Conservation (phyloP, 345 rosid genomes). For the Citrus cavaleriei region DNA sequence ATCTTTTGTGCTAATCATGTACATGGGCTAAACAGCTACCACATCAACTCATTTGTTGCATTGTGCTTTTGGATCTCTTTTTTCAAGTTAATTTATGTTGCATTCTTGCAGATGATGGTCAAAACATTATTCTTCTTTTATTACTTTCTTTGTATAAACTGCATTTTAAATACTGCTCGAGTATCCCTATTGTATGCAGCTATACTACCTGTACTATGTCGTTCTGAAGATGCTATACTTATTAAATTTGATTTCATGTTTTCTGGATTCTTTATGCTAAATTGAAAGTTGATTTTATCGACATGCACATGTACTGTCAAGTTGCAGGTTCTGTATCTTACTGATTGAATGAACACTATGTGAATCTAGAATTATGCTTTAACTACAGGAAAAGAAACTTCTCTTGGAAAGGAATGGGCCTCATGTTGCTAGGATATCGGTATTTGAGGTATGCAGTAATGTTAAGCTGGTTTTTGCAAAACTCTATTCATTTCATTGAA, state of each 20-base stretch:
- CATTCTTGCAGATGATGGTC: background rate
- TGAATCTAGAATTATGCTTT: background rate
- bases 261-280: background rate
- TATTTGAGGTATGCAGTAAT: conserved; percentile 60
- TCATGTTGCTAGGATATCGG: conserved; percentile 74
- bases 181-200: background rate
- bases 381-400: conserved; percentile 81
- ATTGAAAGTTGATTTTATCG: background rate
- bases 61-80: background rate
- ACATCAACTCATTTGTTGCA: background rate
- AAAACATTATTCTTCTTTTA: background rate
- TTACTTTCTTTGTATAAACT: background rate
- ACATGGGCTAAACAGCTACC: background rate
- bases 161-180: background rate
- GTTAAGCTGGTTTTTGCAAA: background rate
- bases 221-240: background rate
- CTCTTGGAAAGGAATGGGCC: conserved; percentile 84
- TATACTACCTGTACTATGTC: background rate
- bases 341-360: conserved; percentile 3
- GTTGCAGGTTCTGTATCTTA: background rate
- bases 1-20: background rate
- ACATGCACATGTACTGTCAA: background rate
- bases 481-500: background rate
- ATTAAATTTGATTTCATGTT: background rate
- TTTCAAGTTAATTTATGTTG: background rate